Percentiles rank a stretch among this genome's conserved stretches.
phyloP scores from a whole-genome alignment of 495 filamentous ascomycete species.

The Neurospora sp. region DNA sequence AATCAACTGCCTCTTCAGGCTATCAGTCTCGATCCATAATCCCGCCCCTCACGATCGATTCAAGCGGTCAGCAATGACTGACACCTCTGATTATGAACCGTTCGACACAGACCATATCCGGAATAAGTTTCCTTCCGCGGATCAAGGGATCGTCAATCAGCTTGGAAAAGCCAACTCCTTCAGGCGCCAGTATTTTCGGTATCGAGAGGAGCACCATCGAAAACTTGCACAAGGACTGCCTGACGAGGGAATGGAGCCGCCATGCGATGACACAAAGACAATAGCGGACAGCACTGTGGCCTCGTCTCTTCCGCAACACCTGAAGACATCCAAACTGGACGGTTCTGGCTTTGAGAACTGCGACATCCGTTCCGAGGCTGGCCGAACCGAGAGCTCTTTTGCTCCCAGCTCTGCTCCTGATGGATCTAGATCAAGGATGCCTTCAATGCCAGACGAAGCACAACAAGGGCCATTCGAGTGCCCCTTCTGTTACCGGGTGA shows the following conservation, averaged over 20 bases:
- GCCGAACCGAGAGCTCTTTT: slow-evolving; percentile 11
- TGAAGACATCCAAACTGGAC: neutral
- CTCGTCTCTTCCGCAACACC: slow-evolving; percentile 5
- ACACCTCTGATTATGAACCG: slow-evolving; percentile 6
- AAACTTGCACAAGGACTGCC: slow-evolving; percentile 23
- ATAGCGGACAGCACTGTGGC: slow-evolving; percentile 5
- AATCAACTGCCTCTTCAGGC: slow-evolving; percentile 10
- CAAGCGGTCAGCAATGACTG: slow-evolving; percentile 1
- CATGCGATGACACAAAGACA: neutral
- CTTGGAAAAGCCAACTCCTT: slow-evolving; percentile 33
- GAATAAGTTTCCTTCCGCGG: neutral
- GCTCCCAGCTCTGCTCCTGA: slow-evolving; percentile 3
- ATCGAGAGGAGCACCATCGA: slow-evolving; percentile 28
- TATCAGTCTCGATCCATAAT: slow-evolving; percentile 13
- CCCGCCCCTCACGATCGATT: slow-evolving; percentile 20
- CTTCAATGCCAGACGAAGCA: slow-evolving; percentile 10
- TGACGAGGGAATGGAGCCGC: neutral
- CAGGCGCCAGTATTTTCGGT: slow-evolving; percentile 31
- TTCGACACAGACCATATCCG: slow-evolving; percentile 5
- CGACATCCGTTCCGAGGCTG: slow-evolving; percentile 14
- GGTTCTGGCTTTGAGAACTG: neutral
- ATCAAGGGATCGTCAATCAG: slow-evolving; percentile 14
- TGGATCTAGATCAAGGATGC: slow-evolving; percentile 1
- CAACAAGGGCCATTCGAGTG: slow-evolving; percentile 21
- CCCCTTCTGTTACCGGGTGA: slow-evolving; percentile 25